Evolutionary conservation across 1,139 yeast genomes (phyloP), one percentile per base, ranked within the genome.

Genomic region (Ogataea hybrid): DNA sequence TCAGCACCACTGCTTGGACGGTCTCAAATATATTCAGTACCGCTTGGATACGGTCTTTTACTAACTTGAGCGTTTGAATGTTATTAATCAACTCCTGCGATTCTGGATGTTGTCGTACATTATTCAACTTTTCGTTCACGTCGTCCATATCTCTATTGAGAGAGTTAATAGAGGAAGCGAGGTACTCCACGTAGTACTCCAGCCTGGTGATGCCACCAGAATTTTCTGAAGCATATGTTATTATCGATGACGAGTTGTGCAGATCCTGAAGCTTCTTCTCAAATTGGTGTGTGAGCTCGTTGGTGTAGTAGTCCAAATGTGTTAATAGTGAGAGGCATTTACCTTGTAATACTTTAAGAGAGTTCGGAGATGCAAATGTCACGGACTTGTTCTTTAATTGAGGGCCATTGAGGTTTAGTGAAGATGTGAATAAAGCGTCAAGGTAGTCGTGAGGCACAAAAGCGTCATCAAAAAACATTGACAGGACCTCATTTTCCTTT

Each of bases 231-330:
- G 57, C 39, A 47, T 65, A 61, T 16, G 73, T 63, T 5, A 71
- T 65, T 16, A 70, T 61, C 2, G 70, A 60, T 15, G 73, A 64
- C 14, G 74, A 61, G 15, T 57, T 64, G 37, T 72, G 70, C 34
- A 81, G 54, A 29, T 63, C 64, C 37, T 65, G 68, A 45, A 81
- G 65, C 39, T 72, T 71, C 11, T 65, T 56, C 51, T 77, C 74
- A 47, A 81, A 64, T 46, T 77, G 77, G 17, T 62, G 63, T 0
- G 81, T 70, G 14, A 81, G 59, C 48, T 77, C 79, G 51, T 71
- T 77, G 2, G 84, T 76, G 51, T 79, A 76, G 57, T 72, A 79
- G 56, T 83, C 87, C 44, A 82, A 60, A 51, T 80, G 84, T 4
- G 80, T 70, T 15, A 79, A 64, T 29, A 83, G 64, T 3, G 68